Base-by-base conservation (phyloP, 208 protist genomes). In the Phytomonas francai region DNA sequence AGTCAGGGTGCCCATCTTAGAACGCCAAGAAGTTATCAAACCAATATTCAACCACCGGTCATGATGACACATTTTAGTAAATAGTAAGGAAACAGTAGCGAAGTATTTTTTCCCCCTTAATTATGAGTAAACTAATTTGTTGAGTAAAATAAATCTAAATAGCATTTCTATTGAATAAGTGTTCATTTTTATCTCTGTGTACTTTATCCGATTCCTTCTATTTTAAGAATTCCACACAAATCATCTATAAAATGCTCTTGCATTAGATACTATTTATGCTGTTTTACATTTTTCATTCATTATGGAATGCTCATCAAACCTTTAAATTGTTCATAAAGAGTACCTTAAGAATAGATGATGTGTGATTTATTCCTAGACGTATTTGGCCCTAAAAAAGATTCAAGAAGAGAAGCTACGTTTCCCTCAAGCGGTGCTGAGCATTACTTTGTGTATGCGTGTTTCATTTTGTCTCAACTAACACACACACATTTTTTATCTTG, bases 391-490 rank as follows among this genome's bases (percentile, higher is more conserved):
- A 49, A 49, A 49, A 49, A 49, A 22, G 39, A 9, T 19, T 49
- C 12, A 49, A 49, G 16, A 19, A 3, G 14, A 49, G 39, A 49
- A 49, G 12, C 39, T 3, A 19, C 6, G 12, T 19, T 49, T 49
- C 14, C 14, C 16, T 12, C 2, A 49, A 49, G 12, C 39, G 14
- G 39, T 49, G 39, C 12, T 49, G 2, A 49, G 14, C 19, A 31
- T 66, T 42, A 8, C 61, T 68, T 49, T 68, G 3, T 61, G 11
- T 61, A 59, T 68, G 31, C 31, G 11, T 68, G 28, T 14, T 27
- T 59, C 31, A 45, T 51, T 33, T 68, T 68, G 28, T 8, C 4
- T 60, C 32, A 28, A 42, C 49, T 68, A 51, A 22, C 49, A 59
- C 42, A 58, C 33, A 30, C 4, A 12, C 22, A 57, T 57, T 67